These are phyloP conservation scores for Fusarium sp. DNA, from an alignment of 2,329 filamentous ascomycete species.

Conservation along the genomic window DNA sequence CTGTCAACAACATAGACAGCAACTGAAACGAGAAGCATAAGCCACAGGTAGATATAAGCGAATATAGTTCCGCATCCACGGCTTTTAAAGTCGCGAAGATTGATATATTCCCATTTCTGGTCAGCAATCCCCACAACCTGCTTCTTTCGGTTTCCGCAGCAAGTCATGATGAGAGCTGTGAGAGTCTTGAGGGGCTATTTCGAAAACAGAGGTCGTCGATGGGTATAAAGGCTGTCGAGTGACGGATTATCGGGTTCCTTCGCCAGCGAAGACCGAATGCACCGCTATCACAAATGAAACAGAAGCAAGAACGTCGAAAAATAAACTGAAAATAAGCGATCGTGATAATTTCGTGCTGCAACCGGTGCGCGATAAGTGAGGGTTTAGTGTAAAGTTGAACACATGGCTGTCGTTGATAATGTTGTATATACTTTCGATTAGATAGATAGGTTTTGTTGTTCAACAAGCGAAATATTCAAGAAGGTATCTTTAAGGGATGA, in stretches of 20 bases:
- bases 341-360: constrained; percentile 29
- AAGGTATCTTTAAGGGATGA: neutral
- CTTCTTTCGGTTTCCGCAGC: constrained; percentile 71
- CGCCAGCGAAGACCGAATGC: constrained; percentile 61
- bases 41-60: constrained; percentile 86
- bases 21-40: constrained; percentile 79
- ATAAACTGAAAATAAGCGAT: constrained; percentile 23
- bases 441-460: neutral
- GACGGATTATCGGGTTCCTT: constrained; percentile 50
- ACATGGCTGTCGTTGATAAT: constrained; percentile 30
- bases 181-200: constrained; percentile 15
- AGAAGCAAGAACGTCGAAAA: neutral
- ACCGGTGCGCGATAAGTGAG: constrained; percentile 32
- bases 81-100: constrained; percentile 80
- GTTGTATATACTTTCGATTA: neutral
- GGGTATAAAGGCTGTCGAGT: constrained; percentile 23
- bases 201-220: constrained; percentile 18
- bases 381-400: constrained; percentile 16
- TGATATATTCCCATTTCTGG: constrained; percentile 94
- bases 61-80: constrained; percentile 79
- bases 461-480: neutral
- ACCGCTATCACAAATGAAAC: constrained; percentile 39
- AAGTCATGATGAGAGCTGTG: constrained; percentile 63
- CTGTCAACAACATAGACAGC: constrained; percentile 90
- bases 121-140: constrained; percentile 76